A percentile compares a stretch with the other conserved stretches of the same genome.
These are phyloP conservation scores for Colletotrichum sp. DNA, from an alignment of 2,329 filamentous ascomycete genomes.

Conservation along the genomic window DNA sequence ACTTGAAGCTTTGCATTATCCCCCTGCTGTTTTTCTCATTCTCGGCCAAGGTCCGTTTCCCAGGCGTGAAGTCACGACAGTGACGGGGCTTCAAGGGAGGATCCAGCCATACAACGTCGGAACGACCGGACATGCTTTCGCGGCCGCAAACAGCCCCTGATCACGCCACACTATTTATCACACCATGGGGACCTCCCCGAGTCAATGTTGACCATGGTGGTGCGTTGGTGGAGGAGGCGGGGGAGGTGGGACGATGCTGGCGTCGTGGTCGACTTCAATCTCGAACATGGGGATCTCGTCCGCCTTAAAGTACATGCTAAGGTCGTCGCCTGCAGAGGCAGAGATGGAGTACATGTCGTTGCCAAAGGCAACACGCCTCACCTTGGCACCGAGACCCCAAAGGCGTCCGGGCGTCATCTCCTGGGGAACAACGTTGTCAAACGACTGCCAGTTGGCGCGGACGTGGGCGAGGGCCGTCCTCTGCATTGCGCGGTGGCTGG, in stretches of 20 bases:
- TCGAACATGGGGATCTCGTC: slow-evolving; percentile 17
- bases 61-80: neutral
- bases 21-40: neutral
- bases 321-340: neutral
- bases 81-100: neutral
- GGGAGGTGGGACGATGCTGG: neutral
- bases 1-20: neutral
- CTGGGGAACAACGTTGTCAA: slow-evolving; percentile 10
- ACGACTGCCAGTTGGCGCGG: slow-evolving; percentile 15
- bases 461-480: slow-evolving; percentile 22
- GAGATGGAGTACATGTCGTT: slow-evolving; percentile 20
- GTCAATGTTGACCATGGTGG: neutral
- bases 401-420: slow-evolving; percentile 13
- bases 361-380: slow-evolving; percentile 12
- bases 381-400: slow-evolving; percentile 14
- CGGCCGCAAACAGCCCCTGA: neutral
- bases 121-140: neutral
- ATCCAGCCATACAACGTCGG: neutral
- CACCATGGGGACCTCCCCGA: neutral
- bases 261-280: slow-evolving; percentile 16
- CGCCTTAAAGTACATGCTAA: slow-evolving; percentile 17
- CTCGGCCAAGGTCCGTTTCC: neutral
- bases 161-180: neutral
- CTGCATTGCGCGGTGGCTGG: slow-evolving; percentile 7
- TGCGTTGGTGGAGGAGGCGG: slow-evolving; percentile 6